Evolutionary conservation across 352 stramenopile genomes (phyloP).

Genomic region (Plasmopara halstedii): DNA sequence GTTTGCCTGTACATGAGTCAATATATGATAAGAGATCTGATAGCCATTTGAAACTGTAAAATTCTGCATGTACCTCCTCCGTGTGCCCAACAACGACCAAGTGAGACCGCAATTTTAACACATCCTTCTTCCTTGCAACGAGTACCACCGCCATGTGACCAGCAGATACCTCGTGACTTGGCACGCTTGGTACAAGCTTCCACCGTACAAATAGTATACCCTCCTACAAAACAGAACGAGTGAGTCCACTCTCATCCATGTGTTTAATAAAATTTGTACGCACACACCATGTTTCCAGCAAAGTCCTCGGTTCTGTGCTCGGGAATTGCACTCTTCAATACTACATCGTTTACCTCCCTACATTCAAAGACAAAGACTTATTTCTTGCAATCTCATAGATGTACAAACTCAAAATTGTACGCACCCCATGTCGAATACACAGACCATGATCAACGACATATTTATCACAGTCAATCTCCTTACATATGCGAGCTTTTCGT

Average conservation of each 20-base stretch:
- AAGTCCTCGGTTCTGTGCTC: slow-evolving; percentile 43
- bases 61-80: no score
- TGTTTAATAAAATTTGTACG: no score
- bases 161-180: slow-evolving; percentile 77
- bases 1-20: no score
- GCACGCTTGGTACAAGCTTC: slow-evolving; percentile 51
- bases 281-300: slow-evolving; percentile 23
- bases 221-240: no score
- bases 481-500: slow-evolving; percentile 42
- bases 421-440: background rate
- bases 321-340: slow-evolving; percentile 29
- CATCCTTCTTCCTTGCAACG: slow-evolving; percentile 45
- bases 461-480: slow-evolving; percentile 28
- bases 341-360: slow-evolving; percentile 48
- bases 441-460: background rate
- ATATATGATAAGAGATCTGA: no score
- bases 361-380: no score
- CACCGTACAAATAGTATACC: slow-evolving; percentile 44
- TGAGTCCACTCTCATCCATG: no score
- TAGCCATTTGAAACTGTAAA: no score
- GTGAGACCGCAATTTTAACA: slow-evolving; percentile 49
- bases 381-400: no score
- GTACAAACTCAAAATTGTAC: no score
- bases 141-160: slow-evolving; percentile 74
- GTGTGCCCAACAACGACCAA: slow-evolving; percentile 46